phyloP scores from a whole-genome alignment of 2,329 filamentous ascomycete species.

The Chaetomiaceae sp. region DNA sequence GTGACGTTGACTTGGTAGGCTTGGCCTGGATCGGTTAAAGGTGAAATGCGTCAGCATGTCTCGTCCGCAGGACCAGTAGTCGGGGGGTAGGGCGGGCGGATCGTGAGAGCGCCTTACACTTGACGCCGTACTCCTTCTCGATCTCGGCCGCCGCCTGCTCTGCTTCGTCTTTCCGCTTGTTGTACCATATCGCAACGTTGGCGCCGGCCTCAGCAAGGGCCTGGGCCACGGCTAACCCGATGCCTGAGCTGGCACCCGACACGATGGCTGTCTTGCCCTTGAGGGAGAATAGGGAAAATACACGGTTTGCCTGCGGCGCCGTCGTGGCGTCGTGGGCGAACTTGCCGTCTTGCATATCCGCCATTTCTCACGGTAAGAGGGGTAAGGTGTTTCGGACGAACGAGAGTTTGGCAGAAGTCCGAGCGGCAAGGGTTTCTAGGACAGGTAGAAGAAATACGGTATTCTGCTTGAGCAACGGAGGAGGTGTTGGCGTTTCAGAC shows the following conservation, averaged over 20 bases:
- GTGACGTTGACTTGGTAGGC: constrained; percentile 59
- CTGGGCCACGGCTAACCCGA: constrained; percentile 59
- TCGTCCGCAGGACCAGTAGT: not conserved
- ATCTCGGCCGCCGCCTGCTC: constrained; percentile 56
- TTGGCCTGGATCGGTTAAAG: constrained; percentile 41
- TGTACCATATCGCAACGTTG: constrained; percentile 68
- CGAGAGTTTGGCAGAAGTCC: no score
- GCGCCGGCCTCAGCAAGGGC: constrained; percentile 64
- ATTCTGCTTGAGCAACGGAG: no score
- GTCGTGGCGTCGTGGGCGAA: constrained; percentile 54
- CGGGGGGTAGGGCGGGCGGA: not conserved
- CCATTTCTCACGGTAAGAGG: constrained; percentile 26
- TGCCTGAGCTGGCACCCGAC: constrained; percentile 60
- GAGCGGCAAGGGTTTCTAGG: no score
- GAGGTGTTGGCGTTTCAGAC: no score
- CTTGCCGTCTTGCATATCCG: constrained; percentile 38
- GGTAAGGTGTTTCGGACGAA: no score
- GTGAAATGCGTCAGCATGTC: no score
- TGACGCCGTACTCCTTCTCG: constrained; percentile 59
- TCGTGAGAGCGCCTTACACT: constrained; percentile 43
- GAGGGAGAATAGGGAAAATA: constrained; percentile 62
- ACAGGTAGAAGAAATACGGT: no score
- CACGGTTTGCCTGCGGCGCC: constrained; percentile 40
- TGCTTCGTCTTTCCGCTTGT: constrained; percentile 61
- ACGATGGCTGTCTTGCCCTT: constrained; percentile 66